Percentiles rank a stretch among this genome's conserved stretches.
phyloP scores from a whole-genome alignment of 2,329 filamentous ascomycete species.

The Aureobasidium namibiae region DNA sequence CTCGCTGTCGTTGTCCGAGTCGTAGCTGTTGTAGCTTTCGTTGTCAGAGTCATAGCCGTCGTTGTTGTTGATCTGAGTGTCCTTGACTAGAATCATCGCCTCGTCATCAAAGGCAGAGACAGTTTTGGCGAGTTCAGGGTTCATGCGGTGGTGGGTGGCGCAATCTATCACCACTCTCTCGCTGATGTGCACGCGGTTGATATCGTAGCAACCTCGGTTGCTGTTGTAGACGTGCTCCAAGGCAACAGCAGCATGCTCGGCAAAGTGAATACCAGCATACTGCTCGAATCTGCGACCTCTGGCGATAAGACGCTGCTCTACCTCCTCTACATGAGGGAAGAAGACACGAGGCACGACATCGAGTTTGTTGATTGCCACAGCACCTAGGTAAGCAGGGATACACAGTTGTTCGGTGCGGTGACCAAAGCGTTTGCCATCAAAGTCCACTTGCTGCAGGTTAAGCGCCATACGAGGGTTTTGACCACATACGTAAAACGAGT shows the following conservation, averaged over 20 bases:
- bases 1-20: background rate
- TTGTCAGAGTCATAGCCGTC: background rate
- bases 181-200: conserved; percentile 21
- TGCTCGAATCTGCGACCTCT: conserved; percentile 21
- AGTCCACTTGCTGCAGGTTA: conserved; percentile 25
- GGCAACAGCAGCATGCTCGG: conserved; percentile 21
- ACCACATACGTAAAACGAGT: conserved; percentile 22
- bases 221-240: conserved; percentile 15
- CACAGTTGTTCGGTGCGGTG: conserved; percentile 13
- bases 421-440: conserved; percentile 26
- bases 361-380: conserved; percentile 19
- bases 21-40: background rate
- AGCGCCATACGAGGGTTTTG: conserved; percentile 22
- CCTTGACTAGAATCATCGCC: background rate
- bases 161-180: conserved; percentile 23
- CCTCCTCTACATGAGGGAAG: conserved; percentile 14
- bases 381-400: conserved; percentile 19
- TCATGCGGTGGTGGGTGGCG: conserved; percentile 24
- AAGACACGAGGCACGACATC: conserved; percentile 20
- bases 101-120: conserved; percentile 18
- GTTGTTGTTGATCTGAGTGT: background rate
- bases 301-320: conserved; percentile 18
- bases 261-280: conserved; percentile 23
- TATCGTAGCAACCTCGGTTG: conserved; percentile 6
- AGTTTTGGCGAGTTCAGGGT: conserved; percentile 19